phyloP scores from a whole-genome alignment of 768 basidiomycete genomes.

The Boletus sp. region DNA sequence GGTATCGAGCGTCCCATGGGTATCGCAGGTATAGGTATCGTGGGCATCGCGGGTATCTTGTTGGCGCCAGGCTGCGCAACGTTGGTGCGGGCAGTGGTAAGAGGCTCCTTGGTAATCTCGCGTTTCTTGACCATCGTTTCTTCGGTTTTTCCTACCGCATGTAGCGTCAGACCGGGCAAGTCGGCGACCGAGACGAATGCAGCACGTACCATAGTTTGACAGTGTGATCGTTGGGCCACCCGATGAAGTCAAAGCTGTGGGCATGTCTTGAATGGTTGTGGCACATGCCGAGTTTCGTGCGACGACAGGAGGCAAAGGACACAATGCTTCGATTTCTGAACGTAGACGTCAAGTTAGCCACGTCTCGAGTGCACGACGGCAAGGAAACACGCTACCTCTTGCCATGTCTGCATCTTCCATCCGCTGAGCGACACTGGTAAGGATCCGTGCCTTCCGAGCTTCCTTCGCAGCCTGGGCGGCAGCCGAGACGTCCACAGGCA shows the following conservation, averaged over 20 bases:
- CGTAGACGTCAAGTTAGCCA: not conserved
- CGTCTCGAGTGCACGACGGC: not conserved
- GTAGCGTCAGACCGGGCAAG: not conserved
- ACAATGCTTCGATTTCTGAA: not conserved
- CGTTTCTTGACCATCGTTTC: conserved; percentile 2
- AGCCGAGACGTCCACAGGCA: not conserved
- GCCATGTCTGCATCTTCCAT: not conserved
- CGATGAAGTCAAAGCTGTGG: not conserved
- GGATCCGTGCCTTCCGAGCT: not conserved
- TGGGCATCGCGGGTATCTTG: conserved; percentile 4
- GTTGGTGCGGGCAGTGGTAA: not conserved
- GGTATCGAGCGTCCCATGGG: conserved; percentile 1
- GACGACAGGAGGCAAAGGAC: not conserved
- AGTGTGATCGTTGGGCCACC: not conserved
- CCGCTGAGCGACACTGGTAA: not conserved
- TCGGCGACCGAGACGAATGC: not conserved
- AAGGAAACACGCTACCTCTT: conserved; percentile 4
- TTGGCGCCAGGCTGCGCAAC: conserved; percentile 7
- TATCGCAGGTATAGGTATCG: conserved; percentile 1
- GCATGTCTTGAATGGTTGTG: not conserved
- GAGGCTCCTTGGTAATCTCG: not conserved
- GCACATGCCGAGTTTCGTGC: not conserved
- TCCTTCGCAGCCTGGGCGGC: conserved; percentile 8
- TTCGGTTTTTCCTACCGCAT: not conserved
- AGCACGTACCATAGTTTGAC: conserved; percentile 5